Evolutionary conservation across 2,329 filamentous ascomycete species (phyloP).

Genomic region (Pleoardoris graminearum): DNA sequence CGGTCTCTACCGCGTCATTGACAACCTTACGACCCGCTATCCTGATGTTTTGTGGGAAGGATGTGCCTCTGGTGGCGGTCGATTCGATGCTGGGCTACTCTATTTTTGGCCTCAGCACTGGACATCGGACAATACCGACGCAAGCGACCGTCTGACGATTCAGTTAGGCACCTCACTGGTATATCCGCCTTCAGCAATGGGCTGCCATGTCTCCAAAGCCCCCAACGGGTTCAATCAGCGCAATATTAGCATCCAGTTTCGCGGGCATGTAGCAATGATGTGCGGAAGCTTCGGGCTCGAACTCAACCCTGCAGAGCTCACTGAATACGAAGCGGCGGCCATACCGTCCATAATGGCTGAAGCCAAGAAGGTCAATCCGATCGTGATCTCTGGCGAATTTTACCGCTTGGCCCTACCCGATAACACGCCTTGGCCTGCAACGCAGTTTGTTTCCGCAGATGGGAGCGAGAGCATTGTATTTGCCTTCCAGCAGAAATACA

Average conservation of each 20-base stretch:
- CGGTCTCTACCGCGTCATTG: conserved; percentile 65
- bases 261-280: conserved; percentile 70
- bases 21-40: conserved; percentile 62
- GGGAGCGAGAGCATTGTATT: conserved; percentile 58
- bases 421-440: conserved; percentile 65
- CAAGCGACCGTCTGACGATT: conserved; percentile 62
- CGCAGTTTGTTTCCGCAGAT: conserved; percentile 61
- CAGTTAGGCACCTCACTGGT: conserved; percentile 66
- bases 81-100: conserved; percentile 65
- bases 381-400: conserved; percentile 62
- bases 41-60: conserved; percentile 68
- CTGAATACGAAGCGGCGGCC: conserved; percentile 54
- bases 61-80: conserved; percentile 66
- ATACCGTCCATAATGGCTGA: conserved; percentile 60
- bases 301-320: conserved; percentile 59
- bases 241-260: conserved; percentile 61
- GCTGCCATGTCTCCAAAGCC: conserved; percentile 65
- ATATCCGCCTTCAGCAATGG: conserved; percentile 67
- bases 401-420: conserved; percentile 63
- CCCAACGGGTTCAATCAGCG: conserved; percentile 63
- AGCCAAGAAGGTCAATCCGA: conserved; percentile 61
- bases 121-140: conserved; percentile 69
- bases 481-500: conserved; percentile 61
- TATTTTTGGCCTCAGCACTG: conserved; percentile 69
- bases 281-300: conserved; percentile 69